Base-by-base conservation (phyloP, 2,329 filamentous ascomycete species). In the Diaporthe vaccinii region DNA sequence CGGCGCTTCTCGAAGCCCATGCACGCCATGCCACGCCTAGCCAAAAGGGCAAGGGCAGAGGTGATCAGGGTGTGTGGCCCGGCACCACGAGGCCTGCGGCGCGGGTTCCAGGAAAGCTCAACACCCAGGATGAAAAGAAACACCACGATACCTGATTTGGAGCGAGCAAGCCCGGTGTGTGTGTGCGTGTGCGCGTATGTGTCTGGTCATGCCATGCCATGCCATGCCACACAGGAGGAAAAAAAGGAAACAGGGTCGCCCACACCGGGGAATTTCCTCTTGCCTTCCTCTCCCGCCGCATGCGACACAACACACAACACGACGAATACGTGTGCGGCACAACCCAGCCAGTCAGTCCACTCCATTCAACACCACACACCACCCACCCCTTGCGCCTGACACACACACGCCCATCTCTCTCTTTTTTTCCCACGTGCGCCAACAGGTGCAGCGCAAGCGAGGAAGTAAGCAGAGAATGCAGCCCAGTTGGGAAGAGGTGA, bases 381-480 rank as follows among this genome's bases (percentile, higher is more conserved):
- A 46, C 61, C 44, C 25, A 31, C 46, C 28, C 20, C 39, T 46
- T 39, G 31, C 39, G 46, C 62, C 62, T 68, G 31, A 34, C 44
- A 39, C 44, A 49, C 44, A 15, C 41, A 53, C 46, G 9, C 20
- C 46, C 41, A 6, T 44, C 31, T 10, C 20, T 36, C 59, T 22
- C 25, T 20, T 28, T 49, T 51, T 68, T 22, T 53, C 44, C 62
- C 62, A 68, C 62, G 62, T 68, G 62, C 44, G 62, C 62, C 62
- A 68, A 53, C 62, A 68, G 44, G 22, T 53, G 44, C 62, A 39
- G 31, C 46, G 17, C 17, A 68, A 68, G 31, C 62, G 46, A 53
- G 62, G 17, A 51, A 51, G 44, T 68, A 68, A 68, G 62, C 62
- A 51, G 46, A 68, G 22, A 68, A 68, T 51, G 46, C 62, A 68